Conservation (phyloP, 2,329 filamentous ascomycete species). For the Talaromyces piceae region DNA sequence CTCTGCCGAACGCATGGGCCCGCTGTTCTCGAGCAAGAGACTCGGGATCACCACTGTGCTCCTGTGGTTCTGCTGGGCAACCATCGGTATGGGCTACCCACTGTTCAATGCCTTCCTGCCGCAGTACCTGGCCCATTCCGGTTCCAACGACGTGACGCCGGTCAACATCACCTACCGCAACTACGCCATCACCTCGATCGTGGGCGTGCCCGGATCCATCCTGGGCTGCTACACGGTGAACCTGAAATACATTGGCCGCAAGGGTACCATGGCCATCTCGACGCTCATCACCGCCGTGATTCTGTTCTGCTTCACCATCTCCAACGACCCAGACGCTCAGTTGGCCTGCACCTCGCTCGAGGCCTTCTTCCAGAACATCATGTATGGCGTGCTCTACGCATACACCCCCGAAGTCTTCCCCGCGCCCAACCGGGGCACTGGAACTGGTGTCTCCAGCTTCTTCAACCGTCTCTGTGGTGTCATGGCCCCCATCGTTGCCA, state of each 20-base stretch:
- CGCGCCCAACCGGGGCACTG: conserved; percentile 48
- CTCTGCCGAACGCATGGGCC: conserved; percentile 58
- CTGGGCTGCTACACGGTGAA: conserved; percentile 68
- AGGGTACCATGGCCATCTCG: conserved; percentile 48
- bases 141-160: conserved; percentile 29
- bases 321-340: conserved; percentile 41
- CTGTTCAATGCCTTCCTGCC: conserved; percentile 89
- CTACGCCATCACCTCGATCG: conserved; percentile 71
- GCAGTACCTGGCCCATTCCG: conserved; percentile 64
- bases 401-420: conserved; percentile 56
- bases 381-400: conserved; percentile 51
- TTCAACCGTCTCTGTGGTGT: conserved; percentile 40
- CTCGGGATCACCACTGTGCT: conserved; percentile 43
- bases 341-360: conserved; percentile 47
- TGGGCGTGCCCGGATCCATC: conserved; percentile 69
- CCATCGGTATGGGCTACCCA: conserved; percentile 79
- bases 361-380: conserved; percentile 51
- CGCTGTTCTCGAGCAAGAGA: conserved; percentile 49
- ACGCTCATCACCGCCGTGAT: conserved; percentile 48
- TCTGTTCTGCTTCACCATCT: conserved; percentile 49
- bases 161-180: conserved; percentile 57
- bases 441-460: conserved; percentile 42
- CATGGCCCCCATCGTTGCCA: conserved; percentile 39
- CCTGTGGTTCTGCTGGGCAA: conserved; percentile 74
- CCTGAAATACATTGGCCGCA: conserved; percentile 55